Evolutionary conservation across 768 basidiomycete genomes (phyloP).

Genomic region (Phaeolepiota aurea): DNA sequence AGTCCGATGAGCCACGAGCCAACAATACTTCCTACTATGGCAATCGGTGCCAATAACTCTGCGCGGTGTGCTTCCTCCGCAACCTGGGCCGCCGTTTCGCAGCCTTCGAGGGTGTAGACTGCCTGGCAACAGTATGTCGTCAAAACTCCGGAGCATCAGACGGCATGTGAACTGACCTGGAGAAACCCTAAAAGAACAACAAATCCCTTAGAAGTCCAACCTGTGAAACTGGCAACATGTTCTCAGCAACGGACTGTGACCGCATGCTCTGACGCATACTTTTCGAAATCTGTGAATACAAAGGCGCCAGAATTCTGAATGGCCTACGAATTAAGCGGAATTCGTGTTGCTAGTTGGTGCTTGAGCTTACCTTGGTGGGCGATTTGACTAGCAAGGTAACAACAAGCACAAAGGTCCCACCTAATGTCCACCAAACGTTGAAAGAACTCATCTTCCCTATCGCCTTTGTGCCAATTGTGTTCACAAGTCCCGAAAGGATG

Average conservation of each 20-base stretch:
- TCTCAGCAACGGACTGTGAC: not conserved
- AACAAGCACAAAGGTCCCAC: conserved; percentile 49
- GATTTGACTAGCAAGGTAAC: conserved; percentile 50
- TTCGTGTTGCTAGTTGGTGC: not conserved
- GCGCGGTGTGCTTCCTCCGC: conserved; percentile 52
- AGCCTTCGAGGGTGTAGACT: conserved; percentile 54
- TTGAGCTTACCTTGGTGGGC: conserved; percentile 33
- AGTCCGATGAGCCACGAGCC: conserved; percentile 52
- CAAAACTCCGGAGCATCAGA: too few relatives aligned
- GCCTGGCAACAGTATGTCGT: conserved; percentile 21
- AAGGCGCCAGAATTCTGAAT: conserved; percentile 42
- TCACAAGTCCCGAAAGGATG: conserved; percentile 43
- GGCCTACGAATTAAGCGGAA: not conserved
- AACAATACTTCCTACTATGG: conserved; percentile 45
- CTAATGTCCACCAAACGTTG: conserved; percentile 55
- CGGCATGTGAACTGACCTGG: conserved; percentile 19
- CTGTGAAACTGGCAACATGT: conserved; percentile 34
- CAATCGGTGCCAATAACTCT: conserved; percentile 47
- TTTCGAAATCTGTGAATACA: conserved; percentile 50
- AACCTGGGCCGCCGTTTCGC: conserved; percentile 57
- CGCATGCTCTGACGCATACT: conserved; percentile 20
- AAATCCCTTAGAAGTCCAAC: conserved; percentile 44
- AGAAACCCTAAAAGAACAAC: conserved; percentile 52
- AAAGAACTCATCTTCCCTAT: conserved; percentile 48
- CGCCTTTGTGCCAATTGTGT: conserved; percentile 48